Evolutionary conservation across 2,329 filamentous ascomycete species (phyloP), one percentile per base, ranked within the genome.

Genomic region (Didymosphaeria variabile): DNA sequence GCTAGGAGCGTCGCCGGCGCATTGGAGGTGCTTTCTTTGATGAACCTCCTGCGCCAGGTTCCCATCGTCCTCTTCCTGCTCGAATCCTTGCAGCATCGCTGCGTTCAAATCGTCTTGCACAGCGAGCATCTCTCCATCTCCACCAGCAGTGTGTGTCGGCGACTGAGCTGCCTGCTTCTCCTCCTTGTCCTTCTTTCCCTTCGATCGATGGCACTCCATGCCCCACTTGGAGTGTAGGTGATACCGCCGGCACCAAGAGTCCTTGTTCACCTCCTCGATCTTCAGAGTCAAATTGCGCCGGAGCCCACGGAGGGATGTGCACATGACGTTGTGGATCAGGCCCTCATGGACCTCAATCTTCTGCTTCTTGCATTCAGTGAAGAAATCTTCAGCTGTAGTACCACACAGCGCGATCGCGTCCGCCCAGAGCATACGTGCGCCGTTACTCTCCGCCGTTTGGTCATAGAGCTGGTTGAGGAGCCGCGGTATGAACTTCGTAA

Each of bases 221-320:
- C 62, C 66, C 34, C 67, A 42, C 62, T 64, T 69, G 0, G 6
- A 46, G 62, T 77, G 75, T 59, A 72, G 63, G 52, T 77, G 75
- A 34, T 77, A 77, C 10, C 72, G 60, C 36, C 61, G 59, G 49
- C 75, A 77, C 75, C 75, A 77, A 9, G 65, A 65, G 0, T 67
- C 68, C 52, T 72, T 66, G 0, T 59, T 60, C 5, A 47, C 59
- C 62, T 75, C 72, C 47, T 77, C 75, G 31, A 72, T 71, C 65
- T 72, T 75, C 19, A 77, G 61, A 31, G 75, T 76, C 19, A 73
- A 52, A 21, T 67, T 69, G 6, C 64, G 40, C 0, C 74, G 59
- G 17, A 66, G 50, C 58, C 72, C 55, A 1, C 75, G 66, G 52
- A 77, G 46, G 1, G 54, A 49, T 3, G 72, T 71, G 47, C 66